phyloP scores from a whole-genome alignment of 2,329 filamentous ascomycete species.

The Metarhizium rileyi region DNA sequence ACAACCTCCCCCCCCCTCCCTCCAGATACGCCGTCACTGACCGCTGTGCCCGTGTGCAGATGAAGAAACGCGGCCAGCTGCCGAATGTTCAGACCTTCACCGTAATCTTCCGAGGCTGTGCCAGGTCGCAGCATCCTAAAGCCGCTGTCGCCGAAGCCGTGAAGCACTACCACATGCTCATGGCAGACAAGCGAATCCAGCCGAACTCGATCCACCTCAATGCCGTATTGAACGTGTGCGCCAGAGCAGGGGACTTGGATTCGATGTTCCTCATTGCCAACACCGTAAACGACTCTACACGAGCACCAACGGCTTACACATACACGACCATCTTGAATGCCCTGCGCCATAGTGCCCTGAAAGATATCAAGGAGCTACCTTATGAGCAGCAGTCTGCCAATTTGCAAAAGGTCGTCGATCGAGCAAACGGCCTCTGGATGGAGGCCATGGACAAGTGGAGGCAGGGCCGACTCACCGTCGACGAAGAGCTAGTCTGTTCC shows the following conservation, averaged over 20 bases:
- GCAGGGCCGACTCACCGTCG: constrained; percentile 57
- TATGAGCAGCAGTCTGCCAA: constrained; percentile 23
- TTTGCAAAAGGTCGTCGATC: constrained; percentile 42
- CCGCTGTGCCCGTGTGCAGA: constrained; percentile 39
- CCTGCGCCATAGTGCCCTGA: constrained; percentile 37
- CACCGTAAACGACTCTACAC: constrained; percentile 55
- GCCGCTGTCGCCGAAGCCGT: constrained; percentile 59
- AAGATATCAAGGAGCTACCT: constrained; percentile 16
- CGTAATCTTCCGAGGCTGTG: constrained; percentile 68
- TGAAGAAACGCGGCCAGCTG: constrained; percentile 84
- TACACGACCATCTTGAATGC: constrained; percentile 79
- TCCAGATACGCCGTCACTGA: not conserved
- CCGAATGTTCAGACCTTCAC: constrained; percentile 81
- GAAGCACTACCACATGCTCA: constrained; percentile 68
- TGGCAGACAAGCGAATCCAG: constrained; percentile 50
- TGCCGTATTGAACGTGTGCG: constrained; percentile 75
- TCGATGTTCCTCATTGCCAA: constrained; percentile 67
- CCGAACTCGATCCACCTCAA: constrained; percentile 80
- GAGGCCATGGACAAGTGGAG: constrained; percentile 72
- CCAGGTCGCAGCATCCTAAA: constrained; percentile 46
- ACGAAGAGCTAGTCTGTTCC: constrained; percentile 67
- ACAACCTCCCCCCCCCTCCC: not conserved
- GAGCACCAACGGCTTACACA: constrained; percentile 57
- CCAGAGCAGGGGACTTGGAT: constrained; percentile 65
- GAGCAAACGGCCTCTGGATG: constrained; percentile 69